Evolutionary conservation across 2,329 filamentous ascomycete genomes (phyloP), one percentile per base, ranked within the genome.

Genomic region (Aureobasidium zeae): DNA sequence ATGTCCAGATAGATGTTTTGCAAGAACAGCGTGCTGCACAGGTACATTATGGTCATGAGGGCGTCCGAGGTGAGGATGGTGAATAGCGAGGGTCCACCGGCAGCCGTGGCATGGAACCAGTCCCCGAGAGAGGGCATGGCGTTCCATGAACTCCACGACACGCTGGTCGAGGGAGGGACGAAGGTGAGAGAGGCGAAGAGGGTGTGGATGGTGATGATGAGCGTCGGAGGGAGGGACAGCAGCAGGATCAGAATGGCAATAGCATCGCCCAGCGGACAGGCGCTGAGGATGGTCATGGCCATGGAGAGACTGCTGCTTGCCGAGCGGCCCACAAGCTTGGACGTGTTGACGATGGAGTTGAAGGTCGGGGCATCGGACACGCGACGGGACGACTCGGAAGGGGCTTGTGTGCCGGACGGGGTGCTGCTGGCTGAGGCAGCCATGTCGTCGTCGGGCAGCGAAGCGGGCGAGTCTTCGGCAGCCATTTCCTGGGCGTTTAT

Each of bases 231-330:
- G 8, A 95, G 78, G 61, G 94, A 88, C 65, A 95, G 83, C 53
- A 96, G 77, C 56, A 95, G 84, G 65, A 95, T 94, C 62, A 96
- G 79, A 57, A 96, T 94, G 60, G 89, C 87, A 65, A 95, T 86
- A 49, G 89, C 94, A 67, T 96, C 89, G 67, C 86, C 84, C 59
- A 94, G 79, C 43, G 89, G 89, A 57, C 88, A 89, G 41, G 87
- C 86, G 57, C 79, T 80, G 61, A 96, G 77, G 55, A 96, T 89
- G 44, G 87, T 94, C 53, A 85, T 76, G 51, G 83, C 82, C 52
- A 93, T 72, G 55, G 84, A 80, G 53, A 94, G 67, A 35, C 84
- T 78, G 47, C 83, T 83, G 44, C 79, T 71, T 59, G 83, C 78
- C 29, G 39, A 34, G 30, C 39, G 39, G 11, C 39, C 39, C 21